A percentile compares a stretch with the other conserved stretches of the same genome.
Conservation (phyloP, 192 early-diverging fungal species). For the Obelidium mucronatum region DNA sequence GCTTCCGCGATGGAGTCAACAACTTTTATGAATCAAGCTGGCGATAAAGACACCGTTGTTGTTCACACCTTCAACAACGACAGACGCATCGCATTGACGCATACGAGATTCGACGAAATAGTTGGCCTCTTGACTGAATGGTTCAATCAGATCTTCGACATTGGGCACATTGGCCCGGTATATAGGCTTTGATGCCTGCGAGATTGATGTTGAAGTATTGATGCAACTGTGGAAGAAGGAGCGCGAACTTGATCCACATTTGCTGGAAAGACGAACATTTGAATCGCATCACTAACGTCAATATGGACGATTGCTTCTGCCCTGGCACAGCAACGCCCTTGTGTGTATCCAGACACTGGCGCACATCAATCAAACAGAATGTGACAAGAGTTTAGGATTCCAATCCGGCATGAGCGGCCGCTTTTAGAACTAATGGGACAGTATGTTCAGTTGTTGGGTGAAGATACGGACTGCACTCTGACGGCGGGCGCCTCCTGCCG, state of each 20-base stretch:
- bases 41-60: slow-evolving; percentile 80
- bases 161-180: slow-evolving; percentile 77
- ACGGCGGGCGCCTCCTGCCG: slow-evolving; percentile 41
- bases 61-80: slow-evolving; percentile 80
- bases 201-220: slow-evolving; percentile 80
- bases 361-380: slow-evolving; percentile 56
- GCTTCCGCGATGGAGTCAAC: slow-evolving; percentile 93
- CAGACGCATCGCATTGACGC: slow-evolving; percentile 87
- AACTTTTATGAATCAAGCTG: slow-evolving; percentile 72
- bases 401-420: slow-evolving; percentile 75
- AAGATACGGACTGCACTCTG: slow-evolving; percentile 35
- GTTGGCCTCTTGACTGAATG: slow-evolving; percentile 92
- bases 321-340: slow-evolving; percentile 83
- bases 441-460: slow-evolving; percentile 54
- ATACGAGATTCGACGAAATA: slow-evolving; percentile 91
- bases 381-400: slow-evolving; percentile 53
- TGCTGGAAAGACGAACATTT: no score
- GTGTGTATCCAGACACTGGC: slow-evolving; percentile 76
- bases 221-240: slow-evolving; percentile 73
- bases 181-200: slow-evolving; percentile 87
- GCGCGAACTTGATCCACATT: slow-evolving; percentile 96
- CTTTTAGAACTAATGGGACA: slow-evolving; percentile 66
- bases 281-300: no score
- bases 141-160: slow-evolving; percentile 78
- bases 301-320: no score